Conservation (phyloP, 1,139 yeast genomes). For the Pichia sp. region DNA sequence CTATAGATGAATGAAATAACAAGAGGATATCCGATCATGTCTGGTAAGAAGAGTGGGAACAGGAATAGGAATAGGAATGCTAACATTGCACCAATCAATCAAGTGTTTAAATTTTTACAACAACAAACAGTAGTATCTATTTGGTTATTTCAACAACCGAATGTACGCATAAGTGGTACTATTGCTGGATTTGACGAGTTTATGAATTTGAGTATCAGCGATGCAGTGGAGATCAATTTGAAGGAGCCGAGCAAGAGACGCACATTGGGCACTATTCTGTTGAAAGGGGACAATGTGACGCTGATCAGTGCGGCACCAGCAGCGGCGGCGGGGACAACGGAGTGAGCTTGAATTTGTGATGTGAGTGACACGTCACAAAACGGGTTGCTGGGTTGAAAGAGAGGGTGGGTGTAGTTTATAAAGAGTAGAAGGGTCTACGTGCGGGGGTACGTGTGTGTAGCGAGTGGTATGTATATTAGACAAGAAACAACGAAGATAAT, state of each 20-base stretch:
- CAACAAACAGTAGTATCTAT: slow-evolving; percentile 72
- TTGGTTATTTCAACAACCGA: slow-evolving; percentile 85
- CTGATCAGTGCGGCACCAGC: slow-evolving; percentile 49
- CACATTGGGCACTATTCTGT: slow-evolving; percentile 51
- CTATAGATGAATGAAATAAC: background rate
- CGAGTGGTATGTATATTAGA: too few species aligned
- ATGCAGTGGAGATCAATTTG: slow-evolving; percentile 62
- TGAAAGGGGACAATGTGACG: slow-evolving; percentile 93
- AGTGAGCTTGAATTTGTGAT: too few species aligned
- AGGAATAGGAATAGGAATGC: background rate
- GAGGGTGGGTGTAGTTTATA: too few species aligned
- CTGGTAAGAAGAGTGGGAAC: background rate
- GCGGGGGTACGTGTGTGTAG: too few species aligned
- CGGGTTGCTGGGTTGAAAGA: too few species aligned
- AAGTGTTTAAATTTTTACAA: slow-evolving; percentile 80
- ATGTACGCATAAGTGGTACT: slow-evolving; percentile 71
- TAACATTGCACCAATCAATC: slow-evolving; percentile 78
- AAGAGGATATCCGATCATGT: background rate
- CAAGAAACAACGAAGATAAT: too few species aligned
- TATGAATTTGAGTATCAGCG: slow-evolving; percentile 92
- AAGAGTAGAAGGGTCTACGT: too few species aligned
- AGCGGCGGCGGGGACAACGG: too few species aligned
- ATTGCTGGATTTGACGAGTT: slow-evolving; percentile 94
- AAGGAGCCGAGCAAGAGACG: slow-evolving; percentile 36
- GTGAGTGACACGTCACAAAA: too few species aligned